These are phyloP conservation scores for Botrytis aclada DNA, from an alignment of 2,329 filamentous ascomycete genomes.

Conservation along the genomic window DNA sequence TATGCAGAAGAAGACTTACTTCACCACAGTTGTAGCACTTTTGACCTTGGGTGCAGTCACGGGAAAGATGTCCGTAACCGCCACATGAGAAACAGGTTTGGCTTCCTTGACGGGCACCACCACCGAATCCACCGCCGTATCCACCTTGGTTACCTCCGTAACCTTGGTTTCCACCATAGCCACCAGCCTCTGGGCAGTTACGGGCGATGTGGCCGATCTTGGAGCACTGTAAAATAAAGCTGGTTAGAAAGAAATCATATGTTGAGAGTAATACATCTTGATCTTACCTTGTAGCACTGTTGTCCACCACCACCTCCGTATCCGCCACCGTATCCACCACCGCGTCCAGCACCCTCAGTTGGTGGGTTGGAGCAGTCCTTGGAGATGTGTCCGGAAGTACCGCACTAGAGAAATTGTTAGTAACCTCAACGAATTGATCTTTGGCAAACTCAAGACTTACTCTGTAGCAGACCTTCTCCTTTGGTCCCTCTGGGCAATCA, in stretches of 20 bases:
- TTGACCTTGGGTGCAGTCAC: constrained; percentile 95
- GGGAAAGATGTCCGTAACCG: constrained; percentile 93
- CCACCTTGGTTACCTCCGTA: constrained; percentile 40
- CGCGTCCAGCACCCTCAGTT: constrained; percentile 35
- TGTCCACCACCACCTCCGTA: constrained; percentile 43
- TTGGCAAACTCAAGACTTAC: not conserved
- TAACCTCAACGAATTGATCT: not conserved
- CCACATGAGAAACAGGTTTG: constrained; percentile 99
- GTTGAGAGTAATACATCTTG: constrained; percentile 17
- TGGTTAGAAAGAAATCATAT: constrained; percentile 13
- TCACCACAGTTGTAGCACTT: constrained; percentile 99
- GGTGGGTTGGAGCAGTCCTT: constrained; percentile 57
- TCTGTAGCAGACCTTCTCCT: constrained; percentile 80
- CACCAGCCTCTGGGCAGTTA: constrained; percentile 68
- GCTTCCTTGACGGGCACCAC: constrained; percentile 53
- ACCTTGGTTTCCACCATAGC: constrained; percentile 38
- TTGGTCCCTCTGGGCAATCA: constrained; percentile 85
- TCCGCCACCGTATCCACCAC: constrained; percentile 38
- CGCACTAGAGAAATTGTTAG: constrained; percentile 48
- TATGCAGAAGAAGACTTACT: constrained; percentile 63
- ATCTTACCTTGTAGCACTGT: constrained; percentile 80
- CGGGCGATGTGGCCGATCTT: constrained; percentile 95
- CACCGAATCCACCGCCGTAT: constrained; percentile 41
- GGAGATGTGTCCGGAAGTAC: constrained; percentile 83
- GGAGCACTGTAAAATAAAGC: constrained; percentile 61